A percentile compares a stretch with the other conserved stretches of the same genome.
phyloP scores from a whole-genome alignment of 2,329 filamentous ascomycete species.

The Calonectria pseudoreteaudii region DNA sequence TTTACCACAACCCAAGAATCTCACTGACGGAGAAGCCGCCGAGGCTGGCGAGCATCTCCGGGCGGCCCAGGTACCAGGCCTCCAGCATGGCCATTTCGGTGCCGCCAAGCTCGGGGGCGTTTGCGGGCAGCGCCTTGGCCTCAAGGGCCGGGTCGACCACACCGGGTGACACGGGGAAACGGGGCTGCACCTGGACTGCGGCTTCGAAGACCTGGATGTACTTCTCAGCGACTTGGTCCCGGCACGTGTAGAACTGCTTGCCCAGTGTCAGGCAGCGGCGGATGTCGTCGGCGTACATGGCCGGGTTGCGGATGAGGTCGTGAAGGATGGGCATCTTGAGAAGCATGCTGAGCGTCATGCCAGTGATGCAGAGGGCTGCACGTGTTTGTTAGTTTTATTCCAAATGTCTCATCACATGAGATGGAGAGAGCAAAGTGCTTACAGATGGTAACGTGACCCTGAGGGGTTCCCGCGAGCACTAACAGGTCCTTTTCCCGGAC shows the following conservation, averaged over 20 bases:
- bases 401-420: neutral
- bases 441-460: constrained; percentile 37
- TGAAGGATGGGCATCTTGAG: constrained; percentile 37
- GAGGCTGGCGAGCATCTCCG: constrained; percentile 19
- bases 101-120: constrained; percentile 13
- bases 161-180: constrained; percentile 22
- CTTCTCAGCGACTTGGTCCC: constrained; percentile 27
- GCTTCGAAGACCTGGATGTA: constrained; percentile 34
- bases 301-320: constrained; percentile 32
- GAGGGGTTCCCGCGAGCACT: constrained; percentile 35
- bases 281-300: constrained; percentile 32
- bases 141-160: constrained; percentile 38
- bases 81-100: constrained; percentile 37
- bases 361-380: constrained; percentile 36
- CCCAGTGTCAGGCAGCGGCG: constrained; percentile 37
- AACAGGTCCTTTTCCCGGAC: constrained; percentile 34
- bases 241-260: constrained; percentile 30
- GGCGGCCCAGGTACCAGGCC: constrained; percentile 35
- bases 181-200: constrained; percentile 34
- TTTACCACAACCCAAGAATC: constrained; percentile 38
- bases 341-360: constrained; percentile 40
- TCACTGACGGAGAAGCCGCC: constrained; percentile 31
- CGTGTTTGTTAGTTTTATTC: constrained; percentile 2
- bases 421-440: constrained; percentile 9
- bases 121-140: constrained; percentile 11